Percentiles rank a stretch among this genome's conserved stretches.
phyloP scores from a whole-genome alignment of 192 early-diverging fungal genomes.

The Coemansia sp. region DNA sequence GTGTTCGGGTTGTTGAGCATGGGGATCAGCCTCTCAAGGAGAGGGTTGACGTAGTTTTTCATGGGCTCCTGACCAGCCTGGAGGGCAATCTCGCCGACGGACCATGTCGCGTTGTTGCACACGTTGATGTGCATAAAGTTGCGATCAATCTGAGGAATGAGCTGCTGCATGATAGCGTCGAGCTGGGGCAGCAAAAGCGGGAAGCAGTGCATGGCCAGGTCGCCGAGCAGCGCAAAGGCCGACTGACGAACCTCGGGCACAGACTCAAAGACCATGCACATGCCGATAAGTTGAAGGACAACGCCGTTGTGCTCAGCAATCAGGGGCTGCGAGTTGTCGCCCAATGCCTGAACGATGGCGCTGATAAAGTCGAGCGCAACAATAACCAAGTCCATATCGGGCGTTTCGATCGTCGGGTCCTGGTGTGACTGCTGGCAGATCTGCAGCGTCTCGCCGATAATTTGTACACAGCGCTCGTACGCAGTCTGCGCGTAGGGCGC shows the following conservation, averaged over 20 bases:
- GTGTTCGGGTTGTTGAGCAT: conserved; percentile 71
- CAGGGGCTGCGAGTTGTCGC: conserved; percentile 71
- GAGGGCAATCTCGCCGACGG: conserved; percentile 94
- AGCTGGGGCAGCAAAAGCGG: conserved; percentile 79
- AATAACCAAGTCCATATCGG: conserved; percentile 97
- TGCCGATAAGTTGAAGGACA: conserved; percentile 75
- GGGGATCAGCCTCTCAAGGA: conserved; percentile 85
- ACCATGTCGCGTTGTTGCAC: conserved; percentile 99
- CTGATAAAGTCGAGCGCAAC: conserved; percentile 94
- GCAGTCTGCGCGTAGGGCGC: conserved; percentile 81
- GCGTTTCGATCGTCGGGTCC: conserved; percentile 58
- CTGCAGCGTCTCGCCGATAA: conserved; percentile 83
- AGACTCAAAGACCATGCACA: conserved; percentile 74
- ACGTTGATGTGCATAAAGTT: conserved; percentile 68
- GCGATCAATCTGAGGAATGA: conserved; percentile 75
- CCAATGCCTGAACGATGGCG: conserved; percentile 92
- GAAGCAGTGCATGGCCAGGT: conserved; percentile 93
- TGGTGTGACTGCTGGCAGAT: conserved; percentile 61
- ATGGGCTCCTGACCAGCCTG: conserved; percentile 76
- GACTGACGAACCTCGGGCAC: conserved; percentile 90
- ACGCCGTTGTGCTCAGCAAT: conserved; percentile 72
- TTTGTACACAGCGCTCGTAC: conserved; percentile 86
- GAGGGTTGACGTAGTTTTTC: conserved; percentile 73
- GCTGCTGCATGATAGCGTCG: conserved; percentile 76
- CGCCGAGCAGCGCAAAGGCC: conserved; percentile 95